Conservation (phyloP, 2,329 filamentous ascomycete genomes). For the Nannizzia gypsea region DNA sequence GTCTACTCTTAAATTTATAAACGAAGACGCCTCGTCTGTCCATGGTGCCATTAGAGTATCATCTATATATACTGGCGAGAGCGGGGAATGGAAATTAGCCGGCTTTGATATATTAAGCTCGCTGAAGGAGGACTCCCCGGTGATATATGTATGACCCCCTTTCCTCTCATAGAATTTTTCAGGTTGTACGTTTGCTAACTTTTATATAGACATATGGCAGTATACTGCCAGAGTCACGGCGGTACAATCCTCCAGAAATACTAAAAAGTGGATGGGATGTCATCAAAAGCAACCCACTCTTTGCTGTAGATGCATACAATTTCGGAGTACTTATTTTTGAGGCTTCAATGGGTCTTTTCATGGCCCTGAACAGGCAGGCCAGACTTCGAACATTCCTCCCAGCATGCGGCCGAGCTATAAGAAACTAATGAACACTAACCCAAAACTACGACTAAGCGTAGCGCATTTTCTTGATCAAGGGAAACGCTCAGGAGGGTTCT, state of each 20-base stretch:
- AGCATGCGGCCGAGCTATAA: slow-evolving; percentile 88
- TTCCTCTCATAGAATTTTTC: neutral
- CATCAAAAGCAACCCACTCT: slow-evolving; percentile 69
- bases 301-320: slow-evolving; percentile 77
- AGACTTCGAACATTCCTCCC: slow-evolving; percentile 74
- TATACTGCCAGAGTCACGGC: slow-evolving; percentile 68
- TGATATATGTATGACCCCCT: slow-evolving; percentile 58
- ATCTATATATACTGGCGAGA: slow-evolving; percentile 86
- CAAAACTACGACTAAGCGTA: slow-evolving; percentile 75
- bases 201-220: slow-evolving; percentile 63
- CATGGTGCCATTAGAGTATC: slow-evolving; percentile 77
- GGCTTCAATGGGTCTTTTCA: slow-evolving; percentile 72
- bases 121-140: slow-evolving; percentile 87
- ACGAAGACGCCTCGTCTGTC: slow-evolving; percentile 80
- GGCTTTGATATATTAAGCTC: slow-evolving; percentile 91
- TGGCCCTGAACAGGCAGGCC: slow-evolving; percentile 66
- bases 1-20: slow-evolving; percentile 92
- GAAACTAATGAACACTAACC: slow-evolving; percentile 74
- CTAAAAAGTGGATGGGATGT: slow-evolving; percentile 79
- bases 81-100: slow-evolving; percentile 93
- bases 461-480: slow-evolving; percentile 85
- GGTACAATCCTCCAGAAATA: slow-evolving; percentile 81
- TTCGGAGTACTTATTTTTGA: slow-evolving; percentile 78
- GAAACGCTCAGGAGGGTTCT: slow-evolving; percentile 68
- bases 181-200: slow-evolving; percentile 16